A percentile compares a stretch with the other conserved stretches of the same genome.
Evolutionary conservation across 768 basidiomycete species (phyloP).

Genomic region (Agrocybe praecox): DNA sequence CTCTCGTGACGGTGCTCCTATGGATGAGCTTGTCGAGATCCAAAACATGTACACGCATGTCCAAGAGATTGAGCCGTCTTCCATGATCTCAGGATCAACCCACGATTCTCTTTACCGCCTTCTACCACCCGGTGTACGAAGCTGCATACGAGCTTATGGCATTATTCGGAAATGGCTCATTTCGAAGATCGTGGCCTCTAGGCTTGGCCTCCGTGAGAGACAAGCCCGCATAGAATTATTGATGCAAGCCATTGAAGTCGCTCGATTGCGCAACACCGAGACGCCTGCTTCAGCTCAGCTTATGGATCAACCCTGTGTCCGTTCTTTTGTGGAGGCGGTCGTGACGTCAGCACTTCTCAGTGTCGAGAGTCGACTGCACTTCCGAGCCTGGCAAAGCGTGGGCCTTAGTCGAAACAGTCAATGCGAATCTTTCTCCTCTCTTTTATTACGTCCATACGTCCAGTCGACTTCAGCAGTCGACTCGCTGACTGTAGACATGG

Average conservation of each 20-base stretch:
- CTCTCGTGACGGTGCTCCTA: constrained; percentile 50
- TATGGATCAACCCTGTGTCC: constrained; percentile 63
- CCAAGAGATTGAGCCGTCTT: constrained; percentile 71
- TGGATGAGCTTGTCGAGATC: constrained; percentile 71
- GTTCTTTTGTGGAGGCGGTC: constrained; percentile 82
- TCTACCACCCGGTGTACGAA: constrained; percentile 74
- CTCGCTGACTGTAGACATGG: constrained; percentile 71
- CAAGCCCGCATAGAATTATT: constrained; percentile 76
- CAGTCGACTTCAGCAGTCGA: constrained; percentile 48
- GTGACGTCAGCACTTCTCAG: constrained; percentile 77
- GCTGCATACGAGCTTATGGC: constrained; percentile 74
- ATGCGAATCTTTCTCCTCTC: constrained; percentile 60
- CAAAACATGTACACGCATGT: constrained; percentile 79
- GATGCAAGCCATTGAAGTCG: constrained; percentile 73
- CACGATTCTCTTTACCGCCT: constrained; percentile 75
- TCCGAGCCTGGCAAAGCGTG: constrained; percentile 78
- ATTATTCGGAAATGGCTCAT: constrained; percentile 83
- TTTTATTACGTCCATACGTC: constrained; percentile 55
- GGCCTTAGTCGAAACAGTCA: constrained; percentile 61
- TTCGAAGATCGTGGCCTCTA: constrained; percentile 64
- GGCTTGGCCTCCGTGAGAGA: constrained; percentile 62
- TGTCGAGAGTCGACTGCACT: constrained; percentile 77
- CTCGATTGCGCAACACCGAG: constrained; percentile 62
- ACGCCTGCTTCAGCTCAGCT: constrained; percentile 34
- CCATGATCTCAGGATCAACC: constrained; percentile 67